These are phyloP conservation scores for Silene conica DNA, from an alignment of 148 eudicot species.

Conservation along the genomic window DNA sequence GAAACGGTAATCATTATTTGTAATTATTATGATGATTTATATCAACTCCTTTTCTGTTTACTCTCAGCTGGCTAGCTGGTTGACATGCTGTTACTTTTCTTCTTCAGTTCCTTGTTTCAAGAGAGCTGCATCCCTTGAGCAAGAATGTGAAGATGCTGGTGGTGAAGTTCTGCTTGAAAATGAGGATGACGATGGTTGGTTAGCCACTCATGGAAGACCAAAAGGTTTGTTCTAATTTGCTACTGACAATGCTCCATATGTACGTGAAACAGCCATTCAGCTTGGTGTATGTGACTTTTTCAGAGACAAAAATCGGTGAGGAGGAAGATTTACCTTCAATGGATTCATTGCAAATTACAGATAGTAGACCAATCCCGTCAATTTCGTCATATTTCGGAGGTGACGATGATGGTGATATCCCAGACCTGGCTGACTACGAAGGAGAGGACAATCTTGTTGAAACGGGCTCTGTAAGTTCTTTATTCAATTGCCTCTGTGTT, in stretches of 20 bases:
- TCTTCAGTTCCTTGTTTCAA: conserved; percentile 79
- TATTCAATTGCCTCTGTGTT: not conserved
- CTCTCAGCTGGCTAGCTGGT: not conserved
- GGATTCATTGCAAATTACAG: conserved; percentile 69
- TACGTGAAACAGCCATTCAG: not conserved
- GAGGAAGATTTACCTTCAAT: conserved; percentile 89
- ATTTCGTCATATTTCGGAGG: conserved; percentile 85
- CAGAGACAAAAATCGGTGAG: conserved; percentile 46
- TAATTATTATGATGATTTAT: not conserved
- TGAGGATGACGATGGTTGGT: conserved; percentile 97
- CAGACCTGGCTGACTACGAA: conserved; percentile 82
- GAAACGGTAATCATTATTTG: conserved; percentile 57
- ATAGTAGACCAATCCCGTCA: conserved; percentile 65
- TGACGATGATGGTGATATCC: conserved; percentile 87
- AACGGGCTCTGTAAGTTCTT: conserved; percentile 63
- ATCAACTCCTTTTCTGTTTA: not conserved
- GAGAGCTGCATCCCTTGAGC: conserved; percentile 82
- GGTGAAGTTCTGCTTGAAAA: conserved; percentile 87
- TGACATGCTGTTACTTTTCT: conserved; percentile 13
- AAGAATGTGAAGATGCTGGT: conserved; percentile 97
- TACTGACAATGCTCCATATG: not conserved
- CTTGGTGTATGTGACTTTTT: conserved; percentile 9
- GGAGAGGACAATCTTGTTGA: conserved; percentile 85
- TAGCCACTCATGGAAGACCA: conserved; percentile 96
- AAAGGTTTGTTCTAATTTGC: conserved; percentile 43